Base-by-base conservation (phyloP, 2,329 filamentous ascomycete genomes). In the Pyrenochaeta sp. region DNA sequence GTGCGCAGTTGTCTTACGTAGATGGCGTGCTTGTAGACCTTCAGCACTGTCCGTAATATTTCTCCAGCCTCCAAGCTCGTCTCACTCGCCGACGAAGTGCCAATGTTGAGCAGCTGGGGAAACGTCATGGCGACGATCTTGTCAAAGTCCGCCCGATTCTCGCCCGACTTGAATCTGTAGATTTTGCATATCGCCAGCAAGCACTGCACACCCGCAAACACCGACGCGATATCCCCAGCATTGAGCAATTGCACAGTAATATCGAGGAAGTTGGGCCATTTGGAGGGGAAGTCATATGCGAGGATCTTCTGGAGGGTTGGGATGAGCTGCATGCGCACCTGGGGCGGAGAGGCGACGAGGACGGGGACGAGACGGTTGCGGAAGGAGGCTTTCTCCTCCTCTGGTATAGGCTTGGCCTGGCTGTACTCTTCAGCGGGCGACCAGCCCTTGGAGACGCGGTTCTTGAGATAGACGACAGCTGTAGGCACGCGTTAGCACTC, bases 401-500 rank as follows among this genome's bases (percentile, higher is more conserved):
- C 94, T 67, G 90, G 84, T 78, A 97, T 95, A 66, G 88, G 81
- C 67, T 86, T 87, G 67, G 90, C 87, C 69, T 86, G 84, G 59
- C 88, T 85, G 72, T 85, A 87, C 63, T 94, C 90, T 63, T 96
- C 91, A 71, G 84, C 83, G 59, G 86, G 87, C 50, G 89, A 85
- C 95, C 95, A 99, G 69, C 91, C 92, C 74, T 93, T 90, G 76
- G 90, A 94, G 76, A 98, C 90, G 74, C 93, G 90, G 80, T 99
- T 98, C 82, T 99, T 99, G 76, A 98, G 87, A 80, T 98, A 99
- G 68, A 99, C 91, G 73, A 94, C 93, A 72, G 92, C 94, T 97
- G 77, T 62, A 54, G 58, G 42, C 55, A 46, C 51, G 51, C 29
- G 59, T 72, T 45, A 75, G 73, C 64, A 59, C 31, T 49, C 6